phyloP scores from a whole-genome alignment of 73 alveolate species.

The Symbiodinium natans region DNA sequence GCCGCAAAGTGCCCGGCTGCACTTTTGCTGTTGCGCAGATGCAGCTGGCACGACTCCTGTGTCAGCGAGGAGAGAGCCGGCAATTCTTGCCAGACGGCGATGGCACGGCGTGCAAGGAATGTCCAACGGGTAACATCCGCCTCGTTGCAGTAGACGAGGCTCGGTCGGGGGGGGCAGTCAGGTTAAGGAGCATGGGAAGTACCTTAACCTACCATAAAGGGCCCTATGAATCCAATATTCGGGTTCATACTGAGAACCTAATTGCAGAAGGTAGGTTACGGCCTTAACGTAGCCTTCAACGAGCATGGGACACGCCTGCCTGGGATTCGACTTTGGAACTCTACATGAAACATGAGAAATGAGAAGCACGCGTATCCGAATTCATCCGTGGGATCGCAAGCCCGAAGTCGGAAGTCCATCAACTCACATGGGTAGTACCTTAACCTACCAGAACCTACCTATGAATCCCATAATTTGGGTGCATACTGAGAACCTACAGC shows the following conservation, averaged over 20 bases:
- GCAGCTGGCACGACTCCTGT: not conserved
- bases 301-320: not conserved
- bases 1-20: not conserved
- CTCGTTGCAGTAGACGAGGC: not conserved
- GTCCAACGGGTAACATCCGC: not conserved
- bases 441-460: not conserved
- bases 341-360: not conserved
- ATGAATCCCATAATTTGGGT: too few species aligned
- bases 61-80: not conserved
- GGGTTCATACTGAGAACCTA: not conserved
- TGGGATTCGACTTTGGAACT: not conserved
- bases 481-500: too few species aligned
- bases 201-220: not conserved
- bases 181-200: too few species aligned
- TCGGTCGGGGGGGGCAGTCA: not conserved
- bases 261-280: not conserved
- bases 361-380: not conserved
- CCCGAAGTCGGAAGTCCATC: not conserved
- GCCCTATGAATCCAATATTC: not conserved
- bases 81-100: not conserved
- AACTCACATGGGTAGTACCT: not conserved
- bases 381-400: not conserved
- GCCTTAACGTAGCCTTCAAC: too few species aligned
- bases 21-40: not conserved
- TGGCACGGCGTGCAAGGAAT: not conserved